Percentiles rank a stretch among this genome's conserved stretches.
These are phyloP conservation scores for Cyberlindnera bimundalis DNA, from an alignment of 805 yeast species.

Conservation along the genomic window DNA sequence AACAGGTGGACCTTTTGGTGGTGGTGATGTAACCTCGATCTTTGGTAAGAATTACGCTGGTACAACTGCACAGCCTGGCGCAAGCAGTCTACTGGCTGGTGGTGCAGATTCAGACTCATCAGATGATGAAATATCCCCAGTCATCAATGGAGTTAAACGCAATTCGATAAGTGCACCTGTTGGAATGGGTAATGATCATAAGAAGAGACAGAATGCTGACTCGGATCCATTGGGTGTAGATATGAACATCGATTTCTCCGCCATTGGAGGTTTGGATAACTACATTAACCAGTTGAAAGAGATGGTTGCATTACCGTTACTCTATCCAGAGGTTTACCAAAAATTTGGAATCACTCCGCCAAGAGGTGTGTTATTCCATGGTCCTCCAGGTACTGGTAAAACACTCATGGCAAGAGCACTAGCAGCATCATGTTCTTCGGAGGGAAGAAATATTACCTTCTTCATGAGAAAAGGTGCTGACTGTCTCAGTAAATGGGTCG, in stretches of 20 bases:
- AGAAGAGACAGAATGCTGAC: slow-evolving; percentile 69
- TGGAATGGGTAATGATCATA: slow-evolving; percentile 28
- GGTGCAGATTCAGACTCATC: slow-evolving; percentile 57
- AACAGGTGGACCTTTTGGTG: slow-evolving; percentile 97
- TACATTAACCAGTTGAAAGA: slow-evolving; percentile 92
- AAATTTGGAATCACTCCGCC: slow-evolving; percentile 93
- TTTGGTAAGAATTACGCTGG: slow-evolving; percentile 65
- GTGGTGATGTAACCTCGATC: slow-evolving; percentile 83
- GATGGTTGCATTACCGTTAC: slow-evolving; percentile 90
- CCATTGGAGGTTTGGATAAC: slow-evolving; percentile 88
- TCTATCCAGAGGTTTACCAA: slow-evolving; percentile 91
- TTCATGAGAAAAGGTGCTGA: slow-evolving; percentile 99
- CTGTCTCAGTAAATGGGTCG: slow-evolving; percentile 96
- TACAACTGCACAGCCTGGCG: slow-evolving; percentile 4
- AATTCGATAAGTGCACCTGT: slow-evolving; percentile 32
- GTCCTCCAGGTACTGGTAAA: slow-evolving; percentile 99
- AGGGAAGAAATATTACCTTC: slow-evolving; percentile 83
- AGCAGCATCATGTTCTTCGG: slow-evolving; percentile 90
- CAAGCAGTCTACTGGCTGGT: slow-evolving; percentile 21
- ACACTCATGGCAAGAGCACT: slow-evolving; percentile 96
- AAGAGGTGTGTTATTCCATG: slow-evolving; percentile 94
- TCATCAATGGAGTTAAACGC: slow-evolving; percentile 38
- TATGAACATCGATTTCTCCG: slow-evolving; percentile 77
- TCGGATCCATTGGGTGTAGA: slow-evolving; percentile 91
- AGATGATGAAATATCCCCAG: slow-evolving; percentile 54